Evolutionary conservation across 2,329 filamentous ascomycete species (phyloP), one percentile per base, ranked within the genome.

Genomic region (Cladobotryum protrusum): DNA sequence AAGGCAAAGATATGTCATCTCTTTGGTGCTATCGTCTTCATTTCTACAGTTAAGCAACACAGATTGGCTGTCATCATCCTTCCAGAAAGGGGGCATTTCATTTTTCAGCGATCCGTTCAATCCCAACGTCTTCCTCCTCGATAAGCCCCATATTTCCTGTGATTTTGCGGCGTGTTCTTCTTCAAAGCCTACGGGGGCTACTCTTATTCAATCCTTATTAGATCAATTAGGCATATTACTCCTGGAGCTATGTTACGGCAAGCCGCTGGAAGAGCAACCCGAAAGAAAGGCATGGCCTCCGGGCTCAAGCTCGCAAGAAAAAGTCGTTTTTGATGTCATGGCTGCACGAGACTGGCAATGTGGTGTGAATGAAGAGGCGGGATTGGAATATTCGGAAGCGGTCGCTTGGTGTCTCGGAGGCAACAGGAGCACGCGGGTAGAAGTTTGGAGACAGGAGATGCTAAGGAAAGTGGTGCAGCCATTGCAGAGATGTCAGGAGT

Each of bases 1-100:
- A 3, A 37, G 44, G n/a, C 50, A 62, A 29, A 54, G 60, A 1
- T 61, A 56, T 33, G 34, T 43, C 1, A 39, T 64, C 1, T 54
- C 63, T 1, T 41, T 65, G 0, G 56, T 45, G 4, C 14, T 63
- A 5, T 57, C 61, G 2, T 63, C 60, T 1, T 62, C 59, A 1
- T 62, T 62, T 37, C 48, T 65, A 1, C 62, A 64, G 41, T 51
- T 64, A 0, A 45, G 59, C 0, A 55, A 56, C 3, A 56, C 60
- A 0, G 58, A 58, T 1, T 65, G 61, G 61, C 47, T 63, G 7
- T 42, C 55, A 0, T 32, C 35, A 0, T 46, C 53, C 0, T 54
- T 46, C 3, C 54, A 32, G 5, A 59, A 58, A n/a, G 37, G 36
- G 1, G 57, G 61, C 20, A 57, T 63, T 17, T 4, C 45, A n/a